These are phyloP conservation scores for Hemisphaericaspora nanyangensis DNA, from an alignment of 805 yeast genomes.

Conservation along the genomic window DNA sequence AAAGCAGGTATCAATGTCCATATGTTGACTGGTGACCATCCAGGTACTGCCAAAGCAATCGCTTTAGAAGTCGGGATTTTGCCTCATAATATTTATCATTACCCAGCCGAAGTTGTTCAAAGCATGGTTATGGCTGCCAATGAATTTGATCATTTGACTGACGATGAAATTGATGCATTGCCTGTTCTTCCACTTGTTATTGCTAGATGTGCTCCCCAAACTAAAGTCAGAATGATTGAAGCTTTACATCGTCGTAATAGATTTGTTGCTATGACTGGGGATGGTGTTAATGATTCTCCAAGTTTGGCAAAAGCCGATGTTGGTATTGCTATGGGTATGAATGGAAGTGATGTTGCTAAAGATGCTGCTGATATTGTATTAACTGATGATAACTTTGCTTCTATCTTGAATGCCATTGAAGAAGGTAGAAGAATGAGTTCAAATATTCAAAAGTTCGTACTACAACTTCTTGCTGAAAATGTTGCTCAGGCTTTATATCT, in stretches of 20 bases:
- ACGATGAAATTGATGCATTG: conserved; percentile 54
- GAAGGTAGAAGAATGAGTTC: conserved; percentile 31
- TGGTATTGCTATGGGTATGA: conserved; percentile 87
- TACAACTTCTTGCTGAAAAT: conserved; percentile 31
- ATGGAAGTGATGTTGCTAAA: conserved; percentile 96
- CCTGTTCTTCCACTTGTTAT: conserved; percentile 73
- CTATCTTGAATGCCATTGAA: conserved; percentile 75
- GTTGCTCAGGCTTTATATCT: conserved; percentile 56
- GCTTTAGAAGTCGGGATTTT: conserved; percentile 34
- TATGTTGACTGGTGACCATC: conserved; percentile 35
- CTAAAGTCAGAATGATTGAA: conserved; percentile 77
- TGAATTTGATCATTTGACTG: conserved; percentile 62
- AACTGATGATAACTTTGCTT: conserved; percentile 92
- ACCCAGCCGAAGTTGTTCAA: conserved; percentile 51
- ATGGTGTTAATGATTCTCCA: conserved; percentile 96
- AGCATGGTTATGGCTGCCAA: conserved; percentile 74
- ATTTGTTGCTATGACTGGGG: conserved; percentile 87
- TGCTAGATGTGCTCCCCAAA: conserved; percentile 81
- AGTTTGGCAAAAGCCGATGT: conserved; percentile 91
- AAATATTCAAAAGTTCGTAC: conserved; percentile 31
- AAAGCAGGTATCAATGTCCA: conserved; percentile 32
- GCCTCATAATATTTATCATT: conserved; percentile 48
- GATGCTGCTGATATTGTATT: conserved; percentile 96
- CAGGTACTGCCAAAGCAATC: conserved; percentile 33
- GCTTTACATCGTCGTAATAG: conserved; percentile 48